phyloP scores from a whole-genome alignment of 495 filamentous ascomycete species.

The Hypoxylon subgilvum region DNA sequence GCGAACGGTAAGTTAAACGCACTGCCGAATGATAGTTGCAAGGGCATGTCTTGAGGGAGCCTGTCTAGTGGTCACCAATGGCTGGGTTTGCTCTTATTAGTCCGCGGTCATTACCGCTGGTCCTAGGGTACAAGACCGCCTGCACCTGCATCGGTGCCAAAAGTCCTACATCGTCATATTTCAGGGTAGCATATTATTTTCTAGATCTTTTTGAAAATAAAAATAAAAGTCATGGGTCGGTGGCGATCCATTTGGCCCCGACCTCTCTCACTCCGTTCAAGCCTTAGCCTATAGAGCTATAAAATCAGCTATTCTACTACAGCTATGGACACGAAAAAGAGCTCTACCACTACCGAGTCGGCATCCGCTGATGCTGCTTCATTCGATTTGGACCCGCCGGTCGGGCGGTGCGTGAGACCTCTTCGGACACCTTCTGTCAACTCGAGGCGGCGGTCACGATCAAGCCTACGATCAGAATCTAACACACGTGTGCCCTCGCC shows the following conservation, averaged over 20 bases:
- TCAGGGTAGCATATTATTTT: constrained; percentile 37
- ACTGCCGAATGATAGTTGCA: constrained; percentile 40
- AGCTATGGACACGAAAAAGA: constrained; percentile 40
- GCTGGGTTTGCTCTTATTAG: constrained; percentile 35
- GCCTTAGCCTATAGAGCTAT: constrained; percentile 31
- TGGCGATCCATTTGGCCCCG: constrained; percentile 39
- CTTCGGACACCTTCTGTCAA: constrained; percentile 17
- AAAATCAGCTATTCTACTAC: constrained; percentile 14
- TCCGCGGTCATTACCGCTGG: constrained; percentile 42
- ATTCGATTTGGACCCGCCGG: constrained; percentile 37
- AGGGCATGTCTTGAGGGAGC: constrained; percentile 40
- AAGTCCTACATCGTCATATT: constrained; percentile 48
- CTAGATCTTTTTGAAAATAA: constrained; percentile 40
- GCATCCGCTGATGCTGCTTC: constrained; percentile 27
- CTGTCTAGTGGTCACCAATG: constrained; percentile 42
- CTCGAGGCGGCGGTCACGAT: constrained; percentile 34
- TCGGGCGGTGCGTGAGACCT: constrained; percentile 25
- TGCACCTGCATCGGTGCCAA: constrained; percentile 40
- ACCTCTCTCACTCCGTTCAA: constrained; percentile 37
- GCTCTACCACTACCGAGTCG: constrained; percentile 34
- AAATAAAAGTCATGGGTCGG: constrained; percentile 46
- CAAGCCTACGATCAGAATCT: constrained; percentile 31
- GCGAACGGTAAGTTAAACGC: constrained; percentile 43
- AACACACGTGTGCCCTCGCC: constrained; percentile 27
- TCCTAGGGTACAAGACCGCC: constrained; percentile 42